Conservation (phyloP, 2,329 filamentous ascomycete genomes). For the Penicillium palitans region DNA sequence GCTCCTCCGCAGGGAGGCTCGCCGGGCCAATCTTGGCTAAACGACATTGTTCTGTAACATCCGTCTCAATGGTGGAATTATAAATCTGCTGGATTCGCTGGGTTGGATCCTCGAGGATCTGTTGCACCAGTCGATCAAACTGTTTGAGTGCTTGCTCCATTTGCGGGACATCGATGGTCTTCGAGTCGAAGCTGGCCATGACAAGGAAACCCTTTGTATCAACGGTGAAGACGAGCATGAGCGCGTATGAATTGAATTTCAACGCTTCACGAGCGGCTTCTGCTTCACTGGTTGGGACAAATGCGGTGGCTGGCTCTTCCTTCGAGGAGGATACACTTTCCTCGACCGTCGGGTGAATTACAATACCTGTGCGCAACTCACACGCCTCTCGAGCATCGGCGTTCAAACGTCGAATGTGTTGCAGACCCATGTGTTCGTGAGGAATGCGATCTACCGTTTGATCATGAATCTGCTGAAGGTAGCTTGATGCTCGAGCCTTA, state of each 20-base stretch:
- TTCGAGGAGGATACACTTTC: slow-evolving; percentile 6
- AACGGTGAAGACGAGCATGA: slow-evolving; percentile 64
- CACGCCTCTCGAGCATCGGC: slow-evolving; percentile 44
- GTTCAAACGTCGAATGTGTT: slow-evolving; percentile 53
- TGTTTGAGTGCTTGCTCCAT: slow-evolving; percentile 53
- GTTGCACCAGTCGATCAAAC: slow-evolving; percentile 40
- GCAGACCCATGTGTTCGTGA: slow-evolving; percentile 28
- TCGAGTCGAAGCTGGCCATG: slow-evolving; percentile 65
- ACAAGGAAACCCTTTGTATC: slow-evolving; percentile 58
- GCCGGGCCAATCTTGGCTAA: neutral
- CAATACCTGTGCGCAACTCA: slow-evolving; percentile 34
- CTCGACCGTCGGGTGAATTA: slow-evolving; percentile 18
- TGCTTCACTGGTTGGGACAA: slow-evolving; percentile 57
- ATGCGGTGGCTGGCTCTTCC: slow-evolving; percentile 48
- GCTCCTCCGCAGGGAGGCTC: neutral
- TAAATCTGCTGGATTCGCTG: slow-evolving; percentile 5
- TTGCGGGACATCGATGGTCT: slow-evolving; percentile 49
- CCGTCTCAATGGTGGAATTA: neutral
- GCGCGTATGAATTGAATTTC: slow-evolving; percentile 55
- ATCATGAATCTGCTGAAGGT: too few relatives aligned
- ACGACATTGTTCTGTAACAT: neutral
- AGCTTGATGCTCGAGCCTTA: too few relatives aligned
- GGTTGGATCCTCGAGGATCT: neutral
- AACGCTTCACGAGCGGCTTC: slow-evolving; percentile 63
- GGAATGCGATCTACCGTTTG: too few relatives aligned